phyloP scores from a whole-genome alignment of 495 filamentous ascomycete species.

The Penicillium steckii region DNA sequence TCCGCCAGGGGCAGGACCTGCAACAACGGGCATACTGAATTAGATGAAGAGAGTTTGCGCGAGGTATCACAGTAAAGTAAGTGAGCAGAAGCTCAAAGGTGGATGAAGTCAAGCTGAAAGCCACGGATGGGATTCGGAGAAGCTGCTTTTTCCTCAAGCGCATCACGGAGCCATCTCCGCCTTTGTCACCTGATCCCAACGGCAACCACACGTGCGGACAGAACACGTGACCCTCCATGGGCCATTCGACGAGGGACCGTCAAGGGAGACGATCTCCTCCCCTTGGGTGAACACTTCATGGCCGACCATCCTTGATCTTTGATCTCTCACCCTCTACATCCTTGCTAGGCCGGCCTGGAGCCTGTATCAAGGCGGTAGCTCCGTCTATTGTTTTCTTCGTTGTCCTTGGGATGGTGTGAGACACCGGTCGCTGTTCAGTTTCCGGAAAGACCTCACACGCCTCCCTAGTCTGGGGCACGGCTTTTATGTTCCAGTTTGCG shows the following conservation, averaged over 20 bases:
- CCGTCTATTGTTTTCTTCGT: slow-evolving; percentile 35
- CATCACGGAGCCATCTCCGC: slow-evolving; percentile 18
- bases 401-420: slow-evolving; percentile 25
- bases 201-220: slow-evolving; percentile 14
- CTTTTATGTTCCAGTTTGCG: slow-evolving; percentile 4
- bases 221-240: slow-evolving; percentile 10
- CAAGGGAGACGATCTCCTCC: slow-evolving; percentile 26
- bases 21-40: slow-evolving; percentile 64
- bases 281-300: slow-evolving; percentile 26
- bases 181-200: slow-evolving; percentile 19
- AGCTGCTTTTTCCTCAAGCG: slow-evolving; percentile 20
- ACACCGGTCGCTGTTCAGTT: slow-evolving; percentile 34
- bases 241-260: slow-evolving; percentile 7
- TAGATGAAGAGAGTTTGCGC: neutral
- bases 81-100: slow-evolving; percentile 4
- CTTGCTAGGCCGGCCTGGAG: slow-evolving; percentile 29
- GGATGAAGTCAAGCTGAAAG: neutral
- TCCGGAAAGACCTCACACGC: slow-evolving; percentile 34
- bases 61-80: neutral
- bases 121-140: neutral
- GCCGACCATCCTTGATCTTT: slow-evolving; percentile 28
- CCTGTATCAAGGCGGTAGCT: slow-evolving; percentile 36
- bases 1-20: slow-evolving; percentile 50
- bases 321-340: slow-evolving; percentile 23
- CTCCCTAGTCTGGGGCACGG: slow-evolving; percentile 33